Evolutionary conservation across 345 rosid genomes (phyloP).

Genomic region (Linum usitatissimum): DNA sequence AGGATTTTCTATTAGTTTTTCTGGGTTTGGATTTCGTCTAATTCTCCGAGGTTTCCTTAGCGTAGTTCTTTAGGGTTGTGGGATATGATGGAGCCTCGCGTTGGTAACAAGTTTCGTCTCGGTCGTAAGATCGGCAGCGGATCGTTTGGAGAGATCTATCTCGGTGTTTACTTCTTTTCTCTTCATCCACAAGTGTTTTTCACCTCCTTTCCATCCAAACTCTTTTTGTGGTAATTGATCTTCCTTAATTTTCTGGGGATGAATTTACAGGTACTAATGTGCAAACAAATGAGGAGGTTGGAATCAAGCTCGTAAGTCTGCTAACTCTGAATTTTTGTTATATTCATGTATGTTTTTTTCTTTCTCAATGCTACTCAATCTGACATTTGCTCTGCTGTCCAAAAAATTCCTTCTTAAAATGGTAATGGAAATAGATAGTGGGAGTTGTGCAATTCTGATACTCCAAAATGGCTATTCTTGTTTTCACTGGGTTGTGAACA

Average conservation of each 20-base stretch:
- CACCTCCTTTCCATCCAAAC: constrained; percentile 5
- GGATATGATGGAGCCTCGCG: constrained; percentile 57
- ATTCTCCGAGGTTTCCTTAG: background rate
- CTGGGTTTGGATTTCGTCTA: background rate
- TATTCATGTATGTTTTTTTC: background rate
- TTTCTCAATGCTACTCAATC: too few relatives aligned
- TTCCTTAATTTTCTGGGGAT: too few relatives aligned
- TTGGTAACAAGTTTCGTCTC: constrained; percentile 79
- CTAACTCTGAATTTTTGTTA: background rate
- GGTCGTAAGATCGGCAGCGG: constrained; percentile 99
- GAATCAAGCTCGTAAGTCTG: constrained; percentile 80
- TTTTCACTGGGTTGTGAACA: background rate
- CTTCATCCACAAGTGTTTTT: background rate
- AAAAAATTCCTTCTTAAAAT: background rate
- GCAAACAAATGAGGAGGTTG: constrained; percentile 90
- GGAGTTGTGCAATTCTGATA: background rate
- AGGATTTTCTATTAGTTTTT: background rate
- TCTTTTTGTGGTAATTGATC: background rate
- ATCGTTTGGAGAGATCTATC: constrained; percentile 97
- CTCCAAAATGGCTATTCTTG: background rate
- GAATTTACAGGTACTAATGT: constrained; percentile 51
- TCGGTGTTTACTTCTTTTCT: constrained; percentile 37
- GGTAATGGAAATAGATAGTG: background rate
- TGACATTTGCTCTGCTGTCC: background rate
- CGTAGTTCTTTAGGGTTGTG: background rate